A percentile compares a stretch with the other conserved stretches of the same genome.
Conservation (phyloP, 768 basidiomycete species). For the Hypsizygus marmoreus region DNA sequence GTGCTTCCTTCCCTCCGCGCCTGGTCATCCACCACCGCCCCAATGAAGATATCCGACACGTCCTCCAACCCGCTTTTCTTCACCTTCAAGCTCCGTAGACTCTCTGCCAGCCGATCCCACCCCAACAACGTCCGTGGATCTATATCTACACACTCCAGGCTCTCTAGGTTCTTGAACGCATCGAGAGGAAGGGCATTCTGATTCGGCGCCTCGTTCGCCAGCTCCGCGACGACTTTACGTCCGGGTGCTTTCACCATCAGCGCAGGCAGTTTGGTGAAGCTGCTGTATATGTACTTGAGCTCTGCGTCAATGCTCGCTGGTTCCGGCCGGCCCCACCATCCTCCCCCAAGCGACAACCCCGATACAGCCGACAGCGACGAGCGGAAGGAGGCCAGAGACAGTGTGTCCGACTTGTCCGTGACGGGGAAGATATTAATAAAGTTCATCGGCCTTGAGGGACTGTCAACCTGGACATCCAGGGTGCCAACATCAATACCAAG, state of each 20-base stretch:
- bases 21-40: conserved; percentile 78
- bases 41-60: conserved; percentile 73
- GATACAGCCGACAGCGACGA: conserved; percentile 80
- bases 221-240: conserved; percentile 65
- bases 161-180: conserved; percentile 82
- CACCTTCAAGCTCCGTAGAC: conserved; percentile 73
- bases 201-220: conserved; percentile 67
- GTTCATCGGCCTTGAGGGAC: conserved; percentile 75
- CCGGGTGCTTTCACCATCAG: conserved; percentile 67
- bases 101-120: conserved; percentile 77
- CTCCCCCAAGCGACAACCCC: conserved; percentile 66
- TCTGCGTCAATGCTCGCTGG: conserved; percentile 66
- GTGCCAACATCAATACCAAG: conserved; percentile 76
- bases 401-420: conserved; percentile 68
- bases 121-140: conserved; percentile 83
- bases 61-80: conserved; percentile 83
- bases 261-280: conserved; percentile 88
- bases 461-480: conserved; percentile 75
- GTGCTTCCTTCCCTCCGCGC: conserved; percentile 59
- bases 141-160: conserved; percentile 73
- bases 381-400: conserved; percentile 73
- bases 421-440: conserved; percentile 61
- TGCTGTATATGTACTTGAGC: conserved; percentile 85
- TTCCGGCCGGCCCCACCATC: conserved; percentile 71
- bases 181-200: conserved; percentile 80